Evolutionary conservation across 73 alveolate genomes (phyloP), one percentile per base, ranked within the genome.

Genomic region (Urostyla sp.): DNA sequence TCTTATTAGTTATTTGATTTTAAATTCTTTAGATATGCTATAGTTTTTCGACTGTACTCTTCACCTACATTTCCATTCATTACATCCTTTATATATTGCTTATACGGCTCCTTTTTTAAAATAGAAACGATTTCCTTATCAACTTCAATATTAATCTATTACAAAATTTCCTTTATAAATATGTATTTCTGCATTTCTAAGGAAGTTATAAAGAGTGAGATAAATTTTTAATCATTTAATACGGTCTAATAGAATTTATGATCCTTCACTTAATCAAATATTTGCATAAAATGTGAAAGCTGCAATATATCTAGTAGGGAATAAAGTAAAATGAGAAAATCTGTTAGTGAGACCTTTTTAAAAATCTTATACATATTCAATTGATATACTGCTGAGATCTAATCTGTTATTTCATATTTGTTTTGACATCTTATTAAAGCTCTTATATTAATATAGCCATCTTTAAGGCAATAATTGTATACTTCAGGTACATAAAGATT

Each of bases 281-380:
- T 26, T 30, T 69, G 72, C 18, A 69, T 36, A n/a, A 69, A 48
- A 55, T 45, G 31, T 20, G 83, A 69, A 4, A 69, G 55, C 55
- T 69, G 30, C 20, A n/a, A 31, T 1, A 69, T 1, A 35, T 69
- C 83, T 5, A 69, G 24, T 1, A 69, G 45, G 18, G 23, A 20
- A 40, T 69, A 23, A 46, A n/a, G n/a, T n/a, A n/a, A n/a, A n/a
- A n/a, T n/a, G n/a, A n/a, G n/a, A n/a, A n/a, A n/a, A n/a, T n/a
- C n/a, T n/a, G n/a, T n/a, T n/a, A n/a, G n/a, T n/a, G 44, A 69
- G 31, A 69, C 21, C 38, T 10, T 23, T 46, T 69, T 6, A 30
- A 69, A 49, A 4, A 45, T 5, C 10, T 49, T 3, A 18, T n/a
- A 4, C 21, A 46, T 69, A 5, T 21, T 5, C 1, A 69, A 23